Conservation (phyloP, 768 basidiomycete genomes). For the Amanita phalloides region DNA sequence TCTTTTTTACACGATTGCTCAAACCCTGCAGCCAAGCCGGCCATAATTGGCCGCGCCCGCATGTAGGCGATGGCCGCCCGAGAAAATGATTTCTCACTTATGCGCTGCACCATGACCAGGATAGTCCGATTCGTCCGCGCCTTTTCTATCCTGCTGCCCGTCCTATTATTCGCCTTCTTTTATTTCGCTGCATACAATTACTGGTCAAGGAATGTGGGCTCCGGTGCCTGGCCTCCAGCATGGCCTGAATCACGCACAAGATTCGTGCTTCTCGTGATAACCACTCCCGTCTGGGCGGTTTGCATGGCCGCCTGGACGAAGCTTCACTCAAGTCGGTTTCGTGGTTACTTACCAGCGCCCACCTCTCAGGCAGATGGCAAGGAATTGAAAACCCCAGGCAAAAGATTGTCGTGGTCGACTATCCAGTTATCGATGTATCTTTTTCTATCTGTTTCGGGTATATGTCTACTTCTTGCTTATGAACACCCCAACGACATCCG, state of each 20-base stretch:
- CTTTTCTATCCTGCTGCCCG: neutral
- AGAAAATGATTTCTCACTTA: neutral
- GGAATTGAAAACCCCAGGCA: neutral
- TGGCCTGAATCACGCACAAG: constrained; percentile 7
- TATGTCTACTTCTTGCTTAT: constrained; percentile 9
- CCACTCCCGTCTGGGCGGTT: constrained; percentile 4
- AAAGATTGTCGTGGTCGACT: constrained; percentile 2
- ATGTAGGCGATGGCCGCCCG: too few species aligned
- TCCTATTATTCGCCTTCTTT: neutral
- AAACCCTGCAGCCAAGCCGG: too few species aligned
- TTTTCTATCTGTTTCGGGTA: neutral
- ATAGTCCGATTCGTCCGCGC: neutral
- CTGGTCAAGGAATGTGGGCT: constrained; percentile 4
- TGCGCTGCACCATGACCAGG: neutral
- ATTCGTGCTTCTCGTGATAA: constrained; percentile 6
- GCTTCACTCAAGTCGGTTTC: neutral
- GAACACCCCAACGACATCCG: constrained; percentile 17
- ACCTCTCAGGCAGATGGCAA: neutral
- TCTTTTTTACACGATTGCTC: too few species aligned
- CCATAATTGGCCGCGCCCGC: too few species aligned
- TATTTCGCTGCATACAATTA: neutral
- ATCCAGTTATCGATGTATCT: constrained; percentile 1
- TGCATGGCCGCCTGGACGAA: constrained; percentile 2
- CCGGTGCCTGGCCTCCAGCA: constrained; percentile 7
- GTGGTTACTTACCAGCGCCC: neutral